Evolutionary conservation across 176 grass and related monocot genomes (phyloP), one percentile per base, ranked within the genome.

Genomic region (Stipa capillata): DNA sequence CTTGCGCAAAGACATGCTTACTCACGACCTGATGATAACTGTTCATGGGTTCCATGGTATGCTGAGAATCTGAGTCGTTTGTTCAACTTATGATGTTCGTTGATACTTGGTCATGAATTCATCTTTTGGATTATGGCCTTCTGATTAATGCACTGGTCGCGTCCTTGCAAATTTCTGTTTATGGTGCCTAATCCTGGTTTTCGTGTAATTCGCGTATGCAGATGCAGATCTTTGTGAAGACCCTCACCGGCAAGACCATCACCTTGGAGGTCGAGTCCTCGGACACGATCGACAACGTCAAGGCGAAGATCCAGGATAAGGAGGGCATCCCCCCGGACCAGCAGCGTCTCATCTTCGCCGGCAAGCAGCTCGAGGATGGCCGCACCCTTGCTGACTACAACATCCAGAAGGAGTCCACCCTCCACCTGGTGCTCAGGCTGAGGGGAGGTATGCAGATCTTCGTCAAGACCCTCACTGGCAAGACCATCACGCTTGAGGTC

Each of bases 361-460:
- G 90, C 1, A 92, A 92, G 75, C 90, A 92, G 57, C 90, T 92
- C 0, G 90, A 92, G 83, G 90, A 92, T 3, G 90, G 90, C 50
- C 87, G 91, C 1, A 93, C 91, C 25, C 52, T 93, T 0, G 91
- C 91, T 0, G 91, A 93, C 64, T 93, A 93, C 76, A 92, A 92
- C 70, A 92, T 93, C 71, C 87, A 92, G 44, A 86, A 92, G 90
- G 90, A 92, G 74, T 93, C 90, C 0, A 93, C 90, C 7, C 87
- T 89, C 4, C 90, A 93, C 76, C 52, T 93, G 0, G 90, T 93
- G 18, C 90, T 93, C 3, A 29, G 89, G 1, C 89, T 91, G 0
- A 27, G 85, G 1, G 77, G 89, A 1, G 69, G 78, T 0, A 93
- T 93, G 91, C 91, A 93, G 52, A 93, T 93, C 43, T 93, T 93